Evolutionary conservation across 2,329 filamentous ascomycete species (phyloP), one percentile per base, ranked within the genome.

Genomic region (Furcasterigmium furcatum): DNA sequence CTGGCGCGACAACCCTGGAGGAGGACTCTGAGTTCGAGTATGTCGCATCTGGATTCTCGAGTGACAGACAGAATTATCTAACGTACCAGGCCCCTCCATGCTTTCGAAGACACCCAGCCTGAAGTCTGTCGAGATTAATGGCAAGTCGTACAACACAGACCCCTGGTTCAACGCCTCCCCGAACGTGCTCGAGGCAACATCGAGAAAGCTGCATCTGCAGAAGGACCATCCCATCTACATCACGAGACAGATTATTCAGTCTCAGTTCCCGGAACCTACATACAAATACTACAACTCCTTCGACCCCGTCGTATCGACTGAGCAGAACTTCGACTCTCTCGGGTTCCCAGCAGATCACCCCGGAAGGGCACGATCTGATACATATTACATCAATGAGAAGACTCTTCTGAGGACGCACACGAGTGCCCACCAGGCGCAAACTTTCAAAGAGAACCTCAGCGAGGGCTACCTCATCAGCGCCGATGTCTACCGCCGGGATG

Each of bases 311-410:
- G 94, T 97, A 20, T 84, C 86, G 27, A 87, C 89, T 3, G 68
- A 75, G 10, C 87, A 96, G 61, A 99, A 99, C 65, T 99, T 99
- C 62, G 94, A 99, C 68, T 94, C 91, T n/a, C 74, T 99, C 8
- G 91, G 91, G 38, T 97, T 99, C 61, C 87, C 91, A 0, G 59
- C 75, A 7, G 87, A 96, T 63, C 94, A 99, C 58, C 88, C 91
- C 4, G 94, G 94, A 48, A 85, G 94, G 42, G 88, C 82, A 53
- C 82, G 82, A 55, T 92, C 88, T 13, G 94, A 99, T 68, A 97
- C 94, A 1, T 99, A 97, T 74, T 99, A 99, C 66, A 70, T 99
- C 60, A 96, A 96, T 68, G 74, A 84, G 54, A 70, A 81, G 43
- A 95, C 88, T 0, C 84, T 99, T 2, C 72, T 99, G 35, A 81